Percentiles rank a stretch among this genome's conserved stretches.
Evolutionary conservation across 176 grass and related monocot species (phyloP).

Genomic region (Oryza meridionalis): DNA sequence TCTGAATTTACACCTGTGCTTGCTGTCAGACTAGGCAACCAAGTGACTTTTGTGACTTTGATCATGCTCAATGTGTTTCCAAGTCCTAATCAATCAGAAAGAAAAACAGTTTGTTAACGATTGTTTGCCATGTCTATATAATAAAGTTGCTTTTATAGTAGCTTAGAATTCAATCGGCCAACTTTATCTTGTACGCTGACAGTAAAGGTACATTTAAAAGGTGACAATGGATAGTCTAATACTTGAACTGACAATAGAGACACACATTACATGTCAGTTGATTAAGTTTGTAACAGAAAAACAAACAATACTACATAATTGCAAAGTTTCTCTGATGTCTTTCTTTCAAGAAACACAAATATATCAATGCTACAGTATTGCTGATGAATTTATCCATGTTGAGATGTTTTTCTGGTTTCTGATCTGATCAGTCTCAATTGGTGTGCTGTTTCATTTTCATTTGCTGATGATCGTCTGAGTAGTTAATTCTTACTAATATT

Average conservation of each 20-base stretch:
- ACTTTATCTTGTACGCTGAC: background rate
- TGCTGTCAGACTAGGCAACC: background rate
- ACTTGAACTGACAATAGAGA: slow-evolving; percentile 21
- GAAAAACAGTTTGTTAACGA: background rate
- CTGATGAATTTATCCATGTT: background rate
- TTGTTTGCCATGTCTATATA: slow-evolving; percentile 36
- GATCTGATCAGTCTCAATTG: background rate
- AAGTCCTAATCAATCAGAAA: background rate
- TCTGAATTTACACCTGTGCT: slow-evolving; percentile 17
- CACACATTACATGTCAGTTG: slow-evolving; percentile 2
- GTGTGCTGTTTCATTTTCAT: background rate
- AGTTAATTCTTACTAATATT: background rate
- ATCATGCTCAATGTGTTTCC: slow-evolving; percentile 4
- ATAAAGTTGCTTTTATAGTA: slow-evolving; percentile 14
- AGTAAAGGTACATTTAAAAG: slow-evolving; percentile 1
- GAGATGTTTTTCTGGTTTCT: background rate
- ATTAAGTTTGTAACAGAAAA: background rate
- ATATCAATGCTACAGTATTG: slow-evolving; percentile 6
- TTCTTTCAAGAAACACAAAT: slow-evolving; percentile 19
- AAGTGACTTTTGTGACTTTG: slow-evolving; percentile 32
- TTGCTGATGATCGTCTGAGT: background rate
- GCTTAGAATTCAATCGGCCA: background rate
- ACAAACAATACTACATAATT: slow-evolving; percentile 20
- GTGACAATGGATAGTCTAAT: background rate
- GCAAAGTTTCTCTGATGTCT: background rate